These are phyloP conservation scores for Aspergillus bertholletiae DNA, from an alignment of 495 filamentous ascomycete genomes.

Conservation along the genomic window DNA sequence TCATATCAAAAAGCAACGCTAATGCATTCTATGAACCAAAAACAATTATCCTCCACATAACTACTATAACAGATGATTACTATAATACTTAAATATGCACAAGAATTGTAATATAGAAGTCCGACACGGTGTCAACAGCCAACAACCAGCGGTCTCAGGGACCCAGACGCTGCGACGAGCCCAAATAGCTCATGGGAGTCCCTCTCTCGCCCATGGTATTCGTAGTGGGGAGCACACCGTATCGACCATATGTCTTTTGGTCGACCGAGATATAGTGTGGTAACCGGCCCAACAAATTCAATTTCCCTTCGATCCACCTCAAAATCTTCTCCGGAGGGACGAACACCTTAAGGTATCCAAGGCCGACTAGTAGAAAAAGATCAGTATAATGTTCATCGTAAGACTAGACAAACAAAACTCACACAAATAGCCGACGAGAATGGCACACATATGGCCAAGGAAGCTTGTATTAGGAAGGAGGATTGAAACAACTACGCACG, in stretches of 20 bases:
- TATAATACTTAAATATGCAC: conserved; percentile 31
- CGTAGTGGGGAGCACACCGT: conserved; percentile 75
- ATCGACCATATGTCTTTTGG: conserved; percentile 94
- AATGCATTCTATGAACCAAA: conserved; percentile 14
- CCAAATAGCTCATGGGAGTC: conserved; percentile 57
- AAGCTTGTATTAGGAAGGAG: conserved; percentile 78
- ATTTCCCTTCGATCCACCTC: conserved; percentile 77
- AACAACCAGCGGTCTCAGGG: conserved; percentile 39
- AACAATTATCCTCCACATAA: conserved; percentile 10
- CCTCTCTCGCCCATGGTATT: conserved; percentile 35
- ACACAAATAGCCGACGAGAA: conserved; percentile 83
- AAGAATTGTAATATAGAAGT: conserved; percentile 23
- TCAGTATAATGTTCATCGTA: conserved; percentile 8
- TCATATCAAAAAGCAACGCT: conserved; percentile 6
- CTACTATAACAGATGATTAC: conserved; percentile 10
- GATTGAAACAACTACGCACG: conserved; percentile 65
- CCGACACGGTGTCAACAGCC: not conserved
- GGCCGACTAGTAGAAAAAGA: conserved; percentile 53
- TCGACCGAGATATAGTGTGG: conserved; percentile 90
- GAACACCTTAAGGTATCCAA: conserved; percentile 81
- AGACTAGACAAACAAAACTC: conserved; percentile 23
- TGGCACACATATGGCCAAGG: conserved; percentile 79
- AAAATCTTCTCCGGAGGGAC: conserved; percentile 78
- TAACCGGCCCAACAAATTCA: conserved; percentile 75
- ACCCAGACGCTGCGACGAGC: conserved; percentile 62